Conservation (phyloP, 192 early-diverging fungal species). For the Physocladia obscura region DNA sequence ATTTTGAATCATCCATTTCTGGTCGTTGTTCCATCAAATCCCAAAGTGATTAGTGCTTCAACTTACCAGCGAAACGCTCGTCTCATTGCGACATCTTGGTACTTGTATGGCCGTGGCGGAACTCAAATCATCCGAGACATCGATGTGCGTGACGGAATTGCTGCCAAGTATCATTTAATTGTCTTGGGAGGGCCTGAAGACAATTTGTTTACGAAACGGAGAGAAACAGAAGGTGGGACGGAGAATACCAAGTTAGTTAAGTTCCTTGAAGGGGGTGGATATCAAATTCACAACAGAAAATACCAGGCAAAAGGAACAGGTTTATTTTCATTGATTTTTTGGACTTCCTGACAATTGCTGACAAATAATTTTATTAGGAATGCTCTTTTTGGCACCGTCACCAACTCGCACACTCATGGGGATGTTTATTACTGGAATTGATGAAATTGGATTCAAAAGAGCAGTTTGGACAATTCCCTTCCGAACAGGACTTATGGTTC, state of each 20-base stretch:
- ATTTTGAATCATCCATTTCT: conserved; percentile 48
- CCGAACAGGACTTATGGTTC: conserved; percentile 50
- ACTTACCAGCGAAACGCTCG: conserved; percentile 53
- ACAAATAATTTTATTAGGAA: conserved; percentile 26
- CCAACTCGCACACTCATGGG: conserved; percentile 47
- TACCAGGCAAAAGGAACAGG: conserved; percentile 54
- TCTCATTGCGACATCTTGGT: conserved; percentile 65
- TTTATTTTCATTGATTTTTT: conserved; percentile 10
- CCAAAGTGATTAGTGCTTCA: conserved; percentile 6
- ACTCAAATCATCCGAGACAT: conserved; percentile 59
- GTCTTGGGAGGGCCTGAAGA: conserved; percentile 62
- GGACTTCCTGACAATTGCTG: not conserved
- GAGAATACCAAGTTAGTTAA: conserved; percentile 43
- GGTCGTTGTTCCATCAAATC: conserved; percentile 49
- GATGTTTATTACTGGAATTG: conserved; percentile 46
- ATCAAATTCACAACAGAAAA: conserved; percentile 38
- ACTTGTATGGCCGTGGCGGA: conserved; percentile 62
- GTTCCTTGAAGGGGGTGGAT: conserved; percentile 46
- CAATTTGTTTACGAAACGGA: conserved; percentile 50
- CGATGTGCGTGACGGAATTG: conserved; percentile 44
- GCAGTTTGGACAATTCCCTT: conserved; percentile 54
- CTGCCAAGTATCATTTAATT: conserved; percentile 54
- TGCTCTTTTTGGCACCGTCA: conserved; percentile 48
- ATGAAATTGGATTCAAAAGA: conserved; percentile 41
- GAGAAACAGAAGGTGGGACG: conserved; percentile 45